Base-by-base conservation (phyloP, 345 rosid species). In the Noccaea bulbosa region DNA sequence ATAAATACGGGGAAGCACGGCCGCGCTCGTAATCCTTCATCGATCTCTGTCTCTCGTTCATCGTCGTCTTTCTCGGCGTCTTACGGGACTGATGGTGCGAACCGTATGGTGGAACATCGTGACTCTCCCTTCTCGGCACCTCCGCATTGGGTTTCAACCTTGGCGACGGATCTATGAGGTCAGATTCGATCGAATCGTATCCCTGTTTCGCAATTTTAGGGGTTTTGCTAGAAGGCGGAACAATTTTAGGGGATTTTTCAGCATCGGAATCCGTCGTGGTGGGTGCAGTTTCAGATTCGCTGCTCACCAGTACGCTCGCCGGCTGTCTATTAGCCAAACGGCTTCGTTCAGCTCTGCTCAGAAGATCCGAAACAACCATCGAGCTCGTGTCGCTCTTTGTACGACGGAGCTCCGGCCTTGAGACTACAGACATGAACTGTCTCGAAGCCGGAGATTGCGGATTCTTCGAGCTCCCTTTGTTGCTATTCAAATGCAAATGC, bases 301-400 rank as follows among this genome's bases (percentile, higher is more conserved):
- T 66, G 58, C 77, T 77, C 14, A 5, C 51, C 5, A 71, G 0
- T 8, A 35, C 62, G 2, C 75, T 70, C 12, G 61, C 49, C 1
- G 67, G 55, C 8, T 64, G 7, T 65, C 70, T 73, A 11, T 63
- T 67, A 30, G 77, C 77, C 15, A 62, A 20, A 22, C 79, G 76
- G 52, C 69, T 72, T 24, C 75, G 58, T 62, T 46, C 80, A 70
- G 53, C 70, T 74, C 65, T 67, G 4, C 48, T 71, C 16, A 24
- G 8, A 43, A 67, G 72, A 41, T 78, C 77, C 0, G 80, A 61
- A 12, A 69, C 83, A 8, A 79, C 60, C 77, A 85, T 72, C 1
- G 96, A 91, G 44, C 95, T 91, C 1, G 90, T 11, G 62, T 93
- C 96, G 49, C 99, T 93, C 75, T 82, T 93, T 0, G 83, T 85